These are phyloP conservation scores for Colletotrichum navitas DNA, from an alignment of 2,329 filamentous ascomycete species.

Conservation along the genomic window DNA sequence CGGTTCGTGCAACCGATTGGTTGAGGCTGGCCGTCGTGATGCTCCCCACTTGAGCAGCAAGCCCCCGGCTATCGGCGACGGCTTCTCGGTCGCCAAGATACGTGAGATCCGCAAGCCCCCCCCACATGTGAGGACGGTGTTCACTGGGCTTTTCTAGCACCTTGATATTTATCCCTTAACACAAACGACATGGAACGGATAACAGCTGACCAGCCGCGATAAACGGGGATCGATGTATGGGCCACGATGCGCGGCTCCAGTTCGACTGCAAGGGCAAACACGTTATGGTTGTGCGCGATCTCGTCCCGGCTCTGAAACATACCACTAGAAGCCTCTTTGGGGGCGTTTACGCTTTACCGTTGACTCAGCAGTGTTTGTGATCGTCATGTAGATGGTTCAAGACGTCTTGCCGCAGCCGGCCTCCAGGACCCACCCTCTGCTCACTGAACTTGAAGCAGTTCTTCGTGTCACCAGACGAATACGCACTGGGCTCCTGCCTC, in stretches of 20 bases:
- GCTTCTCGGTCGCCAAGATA: neutral
- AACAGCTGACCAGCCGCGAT: neutral
- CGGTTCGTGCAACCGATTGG: constrained; percentile 27
- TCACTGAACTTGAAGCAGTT: no score
- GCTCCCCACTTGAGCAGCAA: constrained; percentile 28
- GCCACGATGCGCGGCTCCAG: constrained; percentile 4
- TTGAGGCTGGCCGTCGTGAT: constrained; percentile 2
- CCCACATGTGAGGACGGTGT: neutral
- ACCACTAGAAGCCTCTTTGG: neutral
- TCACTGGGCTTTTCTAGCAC: neutral
- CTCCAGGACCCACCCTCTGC: no score
- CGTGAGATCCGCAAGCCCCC: neutral
- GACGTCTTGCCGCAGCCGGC: constrained; percentile 48
- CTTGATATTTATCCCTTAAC: neutral
- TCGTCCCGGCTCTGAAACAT: neutral
- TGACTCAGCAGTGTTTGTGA: constrained; percentile 45
- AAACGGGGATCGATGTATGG: neutral
- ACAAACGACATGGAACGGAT: neutral
- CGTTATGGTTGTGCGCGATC: neutral
- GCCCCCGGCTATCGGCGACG: constrained; percentile 20
- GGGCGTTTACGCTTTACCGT: constrained; percentile 41
- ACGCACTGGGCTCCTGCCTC: no score
- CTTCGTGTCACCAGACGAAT: no score
- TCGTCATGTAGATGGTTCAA: constrained; percentile 3
- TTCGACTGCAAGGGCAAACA: neutral